Conservation (phyloP, 202 grass and related monocot species). For the Alloteropsis angusta region DNA sequence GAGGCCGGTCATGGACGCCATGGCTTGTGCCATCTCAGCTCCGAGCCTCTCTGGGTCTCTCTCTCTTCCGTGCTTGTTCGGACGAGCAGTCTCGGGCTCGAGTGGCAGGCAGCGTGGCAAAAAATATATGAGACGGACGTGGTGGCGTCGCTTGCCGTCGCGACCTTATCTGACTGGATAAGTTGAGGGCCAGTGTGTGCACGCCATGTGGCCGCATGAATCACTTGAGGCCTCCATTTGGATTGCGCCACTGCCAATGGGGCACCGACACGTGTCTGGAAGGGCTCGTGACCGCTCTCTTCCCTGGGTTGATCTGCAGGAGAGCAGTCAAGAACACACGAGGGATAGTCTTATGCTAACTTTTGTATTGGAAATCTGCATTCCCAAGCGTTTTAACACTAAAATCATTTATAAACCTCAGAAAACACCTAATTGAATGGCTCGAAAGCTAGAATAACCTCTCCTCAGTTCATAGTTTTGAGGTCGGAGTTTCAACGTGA, state of each 20-base stretch:
- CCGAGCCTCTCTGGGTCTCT: no score
- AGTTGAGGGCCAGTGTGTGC: slow-evolving; percentile 38
- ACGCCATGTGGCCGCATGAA: slow-evolving; percentile 29
- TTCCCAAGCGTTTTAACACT: neutral
- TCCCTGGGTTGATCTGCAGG: neutral
- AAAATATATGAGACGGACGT: slow-evolving; percentile 34
- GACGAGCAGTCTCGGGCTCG: slow-evolving; percentile 11
- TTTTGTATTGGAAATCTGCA: neutral
- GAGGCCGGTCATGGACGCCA: slow-evolving; percentile 92
- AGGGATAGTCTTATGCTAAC: neutral
- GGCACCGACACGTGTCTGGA: neutral
- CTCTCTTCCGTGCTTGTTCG: neutral
- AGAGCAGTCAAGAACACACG: neutral
- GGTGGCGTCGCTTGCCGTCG: neutral
- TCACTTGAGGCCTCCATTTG: slow-evolving; percentile 14
- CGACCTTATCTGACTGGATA: slow-evolving; percentile 83
- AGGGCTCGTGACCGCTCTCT: neutral
- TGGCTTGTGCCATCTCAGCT: slow-evolving; percentile 68
- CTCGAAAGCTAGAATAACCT: neutral
- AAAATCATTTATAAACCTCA: neutral
- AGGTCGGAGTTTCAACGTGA: neutral
- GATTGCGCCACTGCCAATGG: slow-evolving; percentile 26
- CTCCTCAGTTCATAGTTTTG: neutral
- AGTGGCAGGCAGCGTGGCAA: slow-evolving; percentile 17
- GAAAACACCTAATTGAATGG: neutral